A percentile compares a stretch with the other conserved stretches of the same genome.
Conservation (phyloP, 306 rosid genomes). For the Potentilla sterilis region DNA sequence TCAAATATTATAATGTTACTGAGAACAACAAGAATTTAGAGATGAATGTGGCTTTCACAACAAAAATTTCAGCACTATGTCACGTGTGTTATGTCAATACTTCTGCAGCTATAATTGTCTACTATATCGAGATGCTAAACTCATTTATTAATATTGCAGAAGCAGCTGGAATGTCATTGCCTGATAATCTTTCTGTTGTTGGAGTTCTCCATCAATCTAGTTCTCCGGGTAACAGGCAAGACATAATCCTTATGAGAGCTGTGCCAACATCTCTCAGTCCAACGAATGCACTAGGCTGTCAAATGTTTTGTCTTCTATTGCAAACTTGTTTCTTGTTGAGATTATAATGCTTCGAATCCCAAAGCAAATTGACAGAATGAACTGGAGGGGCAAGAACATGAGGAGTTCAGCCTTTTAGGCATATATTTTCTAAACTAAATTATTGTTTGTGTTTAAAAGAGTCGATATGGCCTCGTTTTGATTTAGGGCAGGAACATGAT, state of each 20-base stretch:
- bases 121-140: slow-evolving; percentile 3
- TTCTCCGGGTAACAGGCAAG: slow-evolving; percentile 81
- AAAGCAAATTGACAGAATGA: not conserved
- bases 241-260: slow-evolving; percentile 28
- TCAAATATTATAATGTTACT: not conserved
- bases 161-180: slow-evolving; percentile 60
- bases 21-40: not conserved
- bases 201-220: slow-evolving; percentile 78
- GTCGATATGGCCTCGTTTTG: not conserved
- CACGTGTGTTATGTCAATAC: not conserved
- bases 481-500: not conserved
- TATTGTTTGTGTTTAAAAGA: not conserved
- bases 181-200: slow-evolving; percentile 67
- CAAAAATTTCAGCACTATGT: not conserved
- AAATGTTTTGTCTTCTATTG: slow-evolving; percentile 14
- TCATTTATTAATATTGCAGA: slow-evolving; percentile 49
- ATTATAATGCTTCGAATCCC: not conserved
- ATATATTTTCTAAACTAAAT: not conserved
- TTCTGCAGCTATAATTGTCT: not conserved
- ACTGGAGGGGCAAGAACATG: not conserved
- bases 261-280: slow-evolving; percentile 30
- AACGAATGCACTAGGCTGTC: slow-evolving; percentile 22
- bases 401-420: not conserved
- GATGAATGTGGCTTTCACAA: not conserved
- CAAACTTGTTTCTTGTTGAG: slow-evolving; percentile 19